Evolutionary conservation across 139 green algal species (phyloP), one percentile per base, ranked within the genome.

Genomic region (Coelastrella sp.): DNA sequence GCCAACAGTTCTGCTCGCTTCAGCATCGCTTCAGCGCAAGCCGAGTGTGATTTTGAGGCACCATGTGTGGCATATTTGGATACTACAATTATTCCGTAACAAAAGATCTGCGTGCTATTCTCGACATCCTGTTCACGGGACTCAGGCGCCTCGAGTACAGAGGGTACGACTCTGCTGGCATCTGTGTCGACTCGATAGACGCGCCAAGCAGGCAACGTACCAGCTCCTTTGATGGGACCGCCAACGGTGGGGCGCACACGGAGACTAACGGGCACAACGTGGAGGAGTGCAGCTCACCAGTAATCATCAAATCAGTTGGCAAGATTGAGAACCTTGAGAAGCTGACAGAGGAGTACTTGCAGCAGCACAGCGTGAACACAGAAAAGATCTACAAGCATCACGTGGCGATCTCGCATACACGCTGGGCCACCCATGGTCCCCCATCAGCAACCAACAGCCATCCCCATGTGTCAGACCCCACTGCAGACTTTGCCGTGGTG

Each of bases 371-470:
- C 57, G 7, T 87, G 17, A 61, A 87, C 49, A 15, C 78, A 15
- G 10, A 8, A 56, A 87, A 91, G 87, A 35, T 91, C 22, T 87
- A 82, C 63, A 60, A 27, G 61, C 78, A 92, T 87, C 96, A 98
- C 85, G 94, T 95, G 49, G 96, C 95, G 86, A 99, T 99, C 91
- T 95, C 96, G 8, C 98, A 99, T 94, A 99, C 98, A 22, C 97
- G 98, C 27, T 99, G 98, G 98, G 98, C 98, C 7, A 99, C 98
- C 4, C 98, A 99, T 93, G 97, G 98, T 17, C 85, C 92, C 8
- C 98, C 98, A 24, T 96, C 93, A 11, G 90, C 87, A 12, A 81
- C 93, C 25, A 99, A 99, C 95, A 95, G 92, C 90, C 98, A 99
- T 92, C 98, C 98, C 88, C 95, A 97, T 73, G 91, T 95, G 27